A percentile compares a stretch with the other conserved stretches of the same genome.
Conservation (phyloP, 2,329 filamentous ascomycete genomes). For the Talaromyces albobiverticillius region DNA sequence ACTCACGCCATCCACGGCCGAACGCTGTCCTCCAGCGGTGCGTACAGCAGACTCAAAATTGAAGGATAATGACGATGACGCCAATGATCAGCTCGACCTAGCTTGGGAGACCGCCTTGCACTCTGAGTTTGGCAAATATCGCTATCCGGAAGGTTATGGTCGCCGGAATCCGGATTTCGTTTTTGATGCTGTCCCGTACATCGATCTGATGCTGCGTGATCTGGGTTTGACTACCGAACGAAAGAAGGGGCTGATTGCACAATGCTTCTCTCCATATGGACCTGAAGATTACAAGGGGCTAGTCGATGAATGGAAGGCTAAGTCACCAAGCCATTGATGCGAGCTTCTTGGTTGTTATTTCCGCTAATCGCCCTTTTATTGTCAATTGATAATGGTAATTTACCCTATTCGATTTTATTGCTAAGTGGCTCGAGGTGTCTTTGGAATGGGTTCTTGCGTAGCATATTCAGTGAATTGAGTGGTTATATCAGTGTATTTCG, state of each 20-base stretch:
- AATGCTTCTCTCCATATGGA: conserved; percentile 38
- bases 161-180: conserved; percentile 59
- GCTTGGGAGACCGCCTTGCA: conserved; percentile 59
- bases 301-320: conserved; percentile 36
- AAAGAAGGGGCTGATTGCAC: conserved; percentile 30
- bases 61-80: conserved; percentile 23
- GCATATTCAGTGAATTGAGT: too few relatives aligned
- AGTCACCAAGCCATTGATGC: neutral
- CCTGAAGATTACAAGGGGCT: conserved; percentile 40
- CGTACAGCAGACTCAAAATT: neutral
- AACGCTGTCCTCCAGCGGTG: conserved; percentile 20
- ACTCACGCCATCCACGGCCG: conserved; percentile 35
- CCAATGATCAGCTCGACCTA: conserved; percentile 38
- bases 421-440: too few relatives aligned
- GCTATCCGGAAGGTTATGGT: conserved; percentile 62
- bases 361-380: too few relatives aligned
- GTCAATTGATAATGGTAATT: too few relatives aligned
- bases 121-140: conserved; percentile 66
- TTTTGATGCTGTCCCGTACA: conserved; percentile 72
- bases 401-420: too few relatives aligned
- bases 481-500: too few relatives aligned
- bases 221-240: conserved; percentile 54
- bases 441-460: too few relatives aligned
- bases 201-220: conserved; percentile 66
- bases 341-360: too few relatives aligned